Conservation (phyloP, 2,329 filamentous ascomycete genomes). For the Mycocentrospora acerina region DNA sequence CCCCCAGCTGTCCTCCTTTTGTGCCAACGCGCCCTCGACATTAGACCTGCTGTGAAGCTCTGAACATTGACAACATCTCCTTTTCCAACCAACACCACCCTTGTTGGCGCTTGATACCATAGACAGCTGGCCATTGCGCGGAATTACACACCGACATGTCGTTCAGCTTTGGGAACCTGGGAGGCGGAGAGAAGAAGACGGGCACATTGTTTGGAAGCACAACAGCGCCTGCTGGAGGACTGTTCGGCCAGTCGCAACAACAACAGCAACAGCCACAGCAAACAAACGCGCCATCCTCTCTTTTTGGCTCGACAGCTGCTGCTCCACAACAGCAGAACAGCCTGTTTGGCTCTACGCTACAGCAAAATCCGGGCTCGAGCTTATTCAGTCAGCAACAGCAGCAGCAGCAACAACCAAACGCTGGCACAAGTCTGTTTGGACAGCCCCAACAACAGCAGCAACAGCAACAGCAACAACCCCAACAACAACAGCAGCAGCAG, state of each 20-base stretch:
- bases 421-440: conserved; percentile 43
- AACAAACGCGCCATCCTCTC: conserved; percentile 35
- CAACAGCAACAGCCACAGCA: conserved; percentile 24
- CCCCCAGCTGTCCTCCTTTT: background rate
- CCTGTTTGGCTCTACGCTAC: conserved; percentile 19
- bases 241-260: conserved; percentile 44
- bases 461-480: conserved; percentile 44
- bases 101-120: conserved; percentile 1
- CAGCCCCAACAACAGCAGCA: conserved; percentile 46
- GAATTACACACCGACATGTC: conserved; percentile 24
- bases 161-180: conserved; percentile 31
- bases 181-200: conserved; percentile 35
- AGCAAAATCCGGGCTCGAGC: conserved; percentile 14
- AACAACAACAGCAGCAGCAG: conserved; percentile 43
- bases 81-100: conserved; percentile 1
- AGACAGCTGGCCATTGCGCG: conserved; percentile 1
- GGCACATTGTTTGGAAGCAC: conserved; percentile 41
- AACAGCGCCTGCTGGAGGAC: conserved; percentile 39
- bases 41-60: conserved; percentile 12
- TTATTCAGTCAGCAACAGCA: conserved; percentile 26
- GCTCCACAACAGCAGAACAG: conserved; percentile 24
- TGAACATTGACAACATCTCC: no score
- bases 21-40: conserved; percentile 15
- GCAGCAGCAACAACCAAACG: conserved; percentile 28
- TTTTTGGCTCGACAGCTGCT: conserved; percentile 17